Percentiles rank a stretch among this genome's conserved stretches.
Conservation (phyloP, 1,284 basidiomycete species). For the Lentinus polychrous region DNA sequence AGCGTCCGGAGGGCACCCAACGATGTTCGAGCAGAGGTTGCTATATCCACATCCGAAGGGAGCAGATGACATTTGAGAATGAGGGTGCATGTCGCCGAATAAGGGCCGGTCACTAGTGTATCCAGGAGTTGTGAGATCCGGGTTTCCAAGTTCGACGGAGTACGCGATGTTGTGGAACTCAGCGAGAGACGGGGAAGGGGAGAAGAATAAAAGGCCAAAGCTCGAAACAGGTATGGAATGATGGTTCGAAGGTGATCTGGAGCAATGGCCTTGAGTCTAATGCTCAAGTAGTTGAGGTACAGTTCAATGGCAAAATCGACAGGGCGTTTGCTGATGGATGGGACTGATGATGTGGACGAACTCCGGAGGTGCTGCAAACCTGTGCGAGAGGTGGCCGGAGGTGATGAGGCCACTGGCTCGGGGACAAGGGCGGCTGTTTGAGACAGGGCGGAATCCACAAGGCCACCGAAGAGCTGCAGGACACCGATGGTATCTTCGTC, state of each 20-base stretch:
- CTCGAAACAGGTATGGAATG: constrained; percentile 65
- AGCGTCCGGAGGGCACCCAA: constrained; percentile 62
- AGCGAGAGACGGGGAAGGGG: constrained; percentile 61
- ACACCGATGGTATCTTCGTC: constrained; percentile 48
- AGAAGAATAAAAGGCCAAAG: constrained; percentile 52
- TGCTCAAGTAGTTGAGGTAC: constrained; percentile 56
- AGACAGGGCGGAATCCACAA: constrained; percentile 50
- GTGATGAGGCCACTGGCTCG: constrained; percentile 20
- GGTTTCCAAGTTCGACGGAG: constrained; percentile 35
- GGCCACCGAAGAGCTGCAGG: constrained; percentile 47
- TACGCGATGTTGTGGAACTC: constrained; percentile 28
- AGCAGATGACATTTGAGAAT: constrained; percentile 48
- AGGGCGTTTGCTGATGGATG: constrained; percentile 28
- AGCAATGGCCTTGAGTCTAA: constrained; percentile 51
- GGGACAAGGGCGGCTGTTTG: constrained; percentile 26
- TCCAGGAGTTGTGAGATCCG: constrained; percentile 49
- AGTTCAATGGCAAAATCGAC: constrained; percentile 54
- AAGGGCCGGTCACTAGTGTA: constrained; percentile 55
- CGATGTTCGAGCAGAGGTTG: constrained; percentile 37
- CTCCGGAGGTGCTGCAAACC: constrained; percentile 39
- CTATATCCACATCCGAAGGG: constrained; percentile 19
- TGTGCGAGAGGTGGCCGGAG: constrained; percentile 23
- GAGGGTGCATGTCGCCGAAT: constrained; percentile 53
- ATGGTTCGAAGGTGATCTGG: constrained; percentile 46
- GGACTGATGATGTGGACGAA: constrained; percentile 41